These are phyloP conservation scores for Leishmania amazonensis DNA, from an alignment of 208 protist species.

Conservation along the genomic window DNA sequence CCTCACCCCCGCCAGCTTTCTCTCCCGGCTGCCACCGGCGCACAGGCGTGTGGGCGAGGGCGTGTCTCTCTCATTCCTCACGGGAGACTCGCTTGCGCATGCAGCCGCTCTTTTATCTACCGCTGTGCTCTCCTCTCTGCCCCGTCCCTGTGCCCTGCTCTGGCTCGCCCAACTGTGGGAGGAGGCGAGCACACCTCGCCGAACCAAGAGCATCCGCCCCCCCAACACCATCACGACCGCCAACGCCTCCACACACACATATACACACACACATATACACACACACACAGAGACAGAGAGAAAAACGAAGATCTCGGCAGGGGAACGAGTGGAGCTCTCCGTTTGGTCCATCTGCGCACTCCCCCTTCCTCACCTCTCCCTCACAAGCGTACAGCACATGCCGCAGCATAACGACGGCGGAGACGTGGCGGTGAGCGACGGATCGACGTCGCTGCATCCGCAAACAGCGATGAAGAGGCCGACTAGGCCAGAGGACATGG, in stretches of 20 bases:
- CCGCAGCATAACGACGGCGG: not conserved
- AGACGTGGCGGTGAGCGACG: not conserved
- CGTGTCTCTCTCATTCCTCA: no score
- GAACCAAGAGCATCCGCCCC: not conserved
- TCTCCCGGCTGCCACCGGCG: no score
- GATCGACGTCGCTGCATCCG: slow-evolving; percentile 8
- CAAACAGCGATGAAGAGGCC: not conserved
- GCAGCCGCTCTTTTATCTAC: no score
- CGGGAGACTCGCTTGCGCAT: no score
- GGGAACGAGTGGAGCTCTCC: not conserved
- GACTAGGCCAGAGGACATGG: not conserved
- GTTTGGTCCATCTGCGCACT: not conserved
- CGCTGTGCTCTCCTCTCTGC: no score
- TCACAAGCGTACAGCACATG: not conserved
- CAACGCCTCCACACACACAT: not conserved
- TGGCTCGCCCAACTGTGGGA: not conserved
- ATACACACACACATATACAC: not conserved
- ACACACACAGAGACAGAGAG: not conserved
- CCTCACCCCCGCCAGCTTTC: no score
- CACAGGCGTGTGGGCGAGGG: no score
- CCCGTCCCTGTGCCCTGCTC: no score
- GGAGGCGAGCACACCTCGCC: not conserved
- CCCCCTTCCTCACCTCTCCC: not conserved
- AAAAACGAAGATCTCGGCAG: not conserved
- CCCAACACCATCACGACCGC: not conserved